phyloP scores from a whole-genome alignment of 306 rosid genomes.

The Cucumis melo region DNA sequence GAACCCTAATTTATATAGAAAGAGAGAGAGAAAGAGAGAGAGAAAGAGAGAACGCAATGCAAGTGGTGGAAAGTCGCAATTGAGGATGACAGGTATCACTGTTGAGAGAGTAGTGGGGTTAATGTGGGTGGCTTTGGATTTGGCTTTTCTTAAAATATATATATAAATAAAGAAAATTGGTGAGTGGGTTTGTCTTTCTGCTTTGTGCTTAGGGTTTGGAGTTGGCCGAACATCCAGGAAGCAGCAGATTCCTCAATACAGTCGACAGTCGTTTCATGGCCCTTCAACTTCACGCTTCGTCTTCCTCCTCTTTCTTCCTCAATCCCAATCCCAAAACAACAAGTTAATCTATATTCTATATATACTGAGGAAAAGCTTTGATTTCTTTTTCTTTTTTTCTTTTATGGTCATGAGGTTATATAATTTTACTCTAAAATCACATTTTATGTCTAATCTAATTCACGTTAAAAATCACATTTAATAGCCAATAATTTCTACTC shows the following conservation, averaged over 20 bases:
- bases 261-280: not conserved
- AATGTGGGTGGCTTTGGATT: constrained; percentile 21
- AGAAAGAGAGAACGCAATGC: not conserved
- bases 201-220: constrained; percentile 2
- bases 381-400: too few relatives aligned
- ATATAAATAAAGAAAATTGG: not conserved
- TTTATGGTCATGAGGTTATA: too few relatives aligned
- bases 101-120: constrained; percentile 39
- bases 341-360: too few relatives aligned
- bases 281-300: not conserved
- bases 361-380: too few relatives aligned
- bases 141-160: not conserved
- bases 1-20: constrained; percentile 38
- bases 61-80: constrained; percentile 87
- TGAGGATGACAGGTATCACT: constrained; percentile 96
- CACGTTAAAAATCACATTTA: too few relatives aligned
- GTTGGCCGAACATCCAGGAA: not conserved
- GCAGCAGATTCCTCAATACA: constrained; percentile 2
- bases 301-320: not conserved
- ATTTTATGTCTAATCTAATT: too few relatives aligned
- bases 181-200: not conserved
- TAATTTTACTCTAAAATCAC: too few relatives aligned
- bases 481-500: too few relatives aligned
- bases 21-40: constrained; percentile 13
- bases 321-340: not conserved